phyloP scores from a whole-genome alignment of 2,329 filamentous ascomycete genomes.

The Penicillium sp. region DNA sequence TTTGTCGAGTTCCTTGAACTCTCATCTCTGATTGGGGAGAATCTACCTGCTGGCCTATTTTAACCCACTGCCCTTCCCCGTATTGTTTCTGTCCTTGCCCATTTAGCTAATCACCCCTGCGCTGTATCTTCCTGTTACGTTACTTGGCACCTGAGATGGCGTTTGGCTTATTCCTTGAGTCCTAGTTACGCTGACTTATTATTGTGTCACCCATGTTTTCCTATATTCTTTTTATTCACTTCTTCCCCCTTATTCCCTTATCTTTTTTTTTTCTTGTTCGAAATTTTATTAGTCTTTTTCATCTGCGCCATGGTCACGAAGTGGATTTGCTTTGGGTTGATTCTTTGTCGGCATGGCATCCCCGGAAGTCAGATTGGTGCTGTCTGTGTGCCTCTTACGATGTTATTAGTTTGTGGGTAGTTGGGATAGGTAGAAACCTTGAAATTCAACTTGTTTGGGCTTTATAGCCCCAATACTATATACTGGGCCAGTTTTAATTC shows the following conservation, averaged over 20 bases:
- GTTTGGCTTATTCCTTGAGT: background rate
- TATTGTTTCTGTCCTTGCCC: background rate
- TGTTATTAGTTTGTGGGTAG: slow-evolving; percentile 4
- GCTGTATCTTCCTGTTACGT: background rate
- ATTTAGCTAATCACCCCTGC: background rate
- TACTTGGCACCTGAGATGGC: background rate
- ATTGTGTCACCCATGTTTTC: background rate
- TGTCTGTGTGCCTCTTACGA: background rate
- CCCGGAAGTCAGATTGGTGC: background rate
- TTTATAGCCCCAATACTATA: background rate
- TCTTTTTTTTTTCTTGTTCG: background rate
- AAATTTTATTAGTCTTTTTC: background rate
- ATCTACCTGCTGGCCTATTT: background rate
- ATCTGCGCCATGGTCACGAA: background rate
- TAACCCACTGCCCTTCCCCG: background rate
- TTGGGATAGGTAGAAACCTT: slow-evolving; percentile 5
- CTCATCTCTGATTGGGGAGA: background rate
- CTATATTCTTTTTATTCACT: background rate
- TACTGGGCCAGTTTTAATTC: background rate
- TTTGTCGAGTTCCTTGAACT: background rate
- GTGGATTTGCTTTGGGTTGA: background rate
- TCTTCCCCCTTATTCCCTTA: background rate
- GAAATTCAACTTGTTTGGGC: slow-evolving; percentile 14
- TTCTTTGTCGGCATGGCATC: background rate
- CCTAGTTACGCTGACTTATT: background rate